phyloP scores from a whole-genome alignment of 169 alveolate genomes.

The Plasmodium gallinaceum region DNA sequence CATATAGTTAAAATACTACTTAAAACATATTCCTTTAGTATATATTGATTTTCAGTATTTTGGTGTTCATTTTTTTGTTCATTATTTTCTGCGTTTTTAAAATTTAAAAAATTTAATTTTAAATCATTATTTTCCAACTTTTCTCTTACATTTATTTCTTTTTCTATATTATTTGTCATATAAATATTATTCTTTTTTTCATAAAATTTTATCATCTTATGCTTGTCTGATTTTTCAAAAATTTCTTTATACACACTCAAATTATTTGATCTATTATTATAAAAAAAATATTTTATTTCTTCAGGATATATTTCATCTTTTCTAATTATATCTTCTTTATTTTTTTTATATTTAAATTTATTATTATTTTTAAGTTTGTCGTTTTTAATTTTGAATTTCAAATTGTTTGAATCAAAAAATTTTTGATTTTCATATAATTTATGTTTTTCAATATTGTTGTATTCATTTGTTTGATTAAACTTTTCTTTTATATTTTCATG shows the following conservation, averaged over 20 bases:
- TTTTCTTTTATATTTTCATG: neutral
- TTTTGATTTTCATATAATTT: neutral
- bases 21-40: slow-evolving; percentile 28
- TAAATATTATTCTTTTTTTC: slow-evolving; percentile 1
- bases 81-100: neutral
- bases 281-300: slow-evolving; percentile 59
- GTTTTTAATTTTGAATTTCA: neutral
- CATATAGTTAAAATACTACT: slow-evolving; percentile 9
- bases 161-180: neutral
- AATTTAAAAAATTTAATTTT: slow-evolving; percentile 1
- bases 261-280: slow-evolving; percentile 14
- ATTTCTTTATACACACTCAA: slow-evolving; percentile 63
- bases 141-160: neutral
- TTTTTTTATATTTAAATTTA: neutral
- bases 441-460: neutral
- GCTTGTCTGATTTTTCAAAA: slow-evolving; percentile 58
- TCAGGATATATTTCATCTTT: slow-evolving; percentile 1
- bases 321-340: neutral
- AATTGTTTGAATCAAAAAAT: too few species aligned
- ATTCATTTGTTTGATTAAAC: neutral
- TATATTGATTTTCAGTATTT: slow-evolving; percentile 1
- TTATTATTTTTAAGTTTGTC: neutral
- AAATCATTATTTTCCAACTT: slow-evolving; percentile 10
- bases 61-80: too few species aligned
- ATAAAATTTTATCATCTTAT: slow-evolving; percentile 29